Base-by-base conservation (phyloP, 2,329 filamentous ascomycete genomes). In the Nectriaceae sp. region DNA sequence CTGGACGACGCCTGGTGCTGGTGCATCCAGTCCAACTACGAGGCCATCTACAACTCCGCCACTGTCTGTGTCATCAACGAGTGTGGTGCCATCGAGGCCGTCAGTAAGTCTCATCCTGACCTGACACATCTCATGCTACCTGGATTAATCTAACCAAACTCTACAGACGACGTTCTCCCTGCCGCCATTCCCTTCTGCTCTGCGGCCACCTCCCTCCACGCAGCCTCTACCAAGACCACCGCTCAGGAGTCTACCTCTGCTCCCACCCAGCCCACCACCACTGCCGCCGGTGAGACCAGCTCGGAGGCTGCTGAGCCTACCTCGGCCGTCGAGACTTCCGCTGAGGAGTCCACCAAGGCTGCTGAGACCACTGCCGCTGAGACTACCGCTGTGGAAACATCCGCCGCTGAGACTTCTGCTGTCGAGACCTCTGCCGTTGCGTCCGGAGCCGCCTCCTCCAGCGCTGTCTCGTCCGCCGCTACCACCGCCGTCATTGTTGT, bases 21-120 rank as follows among this genome's bases (percentile, higher is more conserved):
- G 40, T 69, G 67, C 41, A 49, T 56, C 31, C 46, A 61, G 39
- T 49, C 50, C 8, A 65, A 64, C 52, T 60, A 67, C 49, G 57
- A 61, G 40, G 54, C 52, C 43, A 65, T 68, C 46, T 59, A 59
- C 52, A 46, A 51, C 37, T 44, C 56, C 21, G 63, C 52, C 19
- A 57, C 60, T 20, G 19, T 49, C 40, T 69, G 64, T 39, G 60
- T 68, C 4, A 49, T 69, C 29, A 41, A 52, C 11, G 59, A 53
- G 16, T 50, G 48, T 15, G 48, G 48, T 20, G 22, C 40, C 18
- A 39, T 39, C 35, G 19, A 26, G 3, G 40, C 48, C 8, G 24
- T 44, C 21, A 36, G 48, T 50, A 44, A 10, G 40, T 43, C 16
- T 37, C 16, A 31, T 31, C 26, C n/a, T n/a, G n/a, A n/a, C n/a